Percentiles rank a stretch among this genome's conserved stretches.
Conservation (phyloP, 352 stramenopile genomes). For the Pythium periplocum region DNA sequence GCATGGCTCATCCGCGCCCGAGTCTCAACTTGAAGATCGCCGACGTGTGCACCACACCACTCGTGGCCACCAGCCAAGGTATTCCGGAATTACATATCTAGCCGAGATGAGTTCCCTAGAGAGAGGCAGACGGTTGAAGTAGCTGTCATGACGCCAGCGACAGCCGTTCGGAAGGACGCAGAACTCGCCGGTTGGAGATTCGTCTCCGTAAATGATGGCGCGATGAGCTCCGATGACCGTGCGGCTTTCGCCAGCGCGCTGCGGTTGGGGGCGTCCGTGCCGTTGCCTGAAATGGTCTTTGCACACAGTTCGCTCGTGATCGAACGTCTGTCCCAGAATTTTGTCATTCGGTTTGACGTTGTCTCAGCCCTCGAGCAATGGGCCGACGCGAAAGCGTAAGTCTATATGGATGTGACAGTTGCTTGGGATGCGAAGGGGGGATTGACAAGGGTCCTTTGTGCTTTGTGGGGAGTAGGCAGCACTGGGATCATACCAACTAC, state of each 20-base stretch:
- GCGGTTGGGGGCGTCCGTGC: slow-evolving; percentile 23
- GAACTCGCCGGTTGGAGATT: slow-evolving; percentile 46
- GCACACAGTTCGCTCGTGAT: slow-evolving; percentile 29
- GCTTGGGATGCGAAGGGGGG: too few relatives aligned
- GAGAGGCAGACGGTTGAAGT: too few relatives aligned
- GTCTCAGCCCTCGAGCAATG: slow-evolving; percentile 37
- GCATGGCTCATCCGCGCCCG: too few relatives aligned
- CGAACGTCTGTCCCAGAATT: slow-evolving; percentile 16
- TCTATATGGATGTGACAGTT: too few relatives aligned
- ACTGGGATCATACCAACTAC: slow-evolving; percentile 34
- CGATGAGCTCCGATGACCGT: slow-evolving; percentile 39
- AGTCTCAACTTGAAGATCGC: too few relatives aligned
- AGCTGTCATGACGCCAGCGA: too few relatives aligned
- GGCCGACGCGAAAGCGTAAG: slow-evolving; percentile 17
- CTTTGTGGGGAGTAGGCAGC: slow-evolving; percentile 7
- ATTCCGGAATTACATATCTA: too few relatives aligned
- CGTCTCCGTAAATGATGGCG: slow-evolving; percentile 21
- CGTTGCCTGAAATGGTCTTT: slow-evolving; percentile 60
- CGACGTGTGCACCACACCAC: too few relatives aligned
- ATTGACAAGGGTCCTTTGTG: too few relatives aligned
- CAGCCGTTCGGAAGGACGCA: neutral
- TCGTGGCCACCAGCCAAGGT: too few relatives aligned
- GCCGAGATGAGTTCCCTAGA: too few relatives aligned
- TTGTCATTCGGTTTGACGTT: slow-evolving; percentile 38
- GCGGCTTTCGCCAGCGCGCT: slow-evolving; percentile 25